Conservation (phyloP, 108 stramenopile genomes). For the Nitzschia sp. region DNA sequence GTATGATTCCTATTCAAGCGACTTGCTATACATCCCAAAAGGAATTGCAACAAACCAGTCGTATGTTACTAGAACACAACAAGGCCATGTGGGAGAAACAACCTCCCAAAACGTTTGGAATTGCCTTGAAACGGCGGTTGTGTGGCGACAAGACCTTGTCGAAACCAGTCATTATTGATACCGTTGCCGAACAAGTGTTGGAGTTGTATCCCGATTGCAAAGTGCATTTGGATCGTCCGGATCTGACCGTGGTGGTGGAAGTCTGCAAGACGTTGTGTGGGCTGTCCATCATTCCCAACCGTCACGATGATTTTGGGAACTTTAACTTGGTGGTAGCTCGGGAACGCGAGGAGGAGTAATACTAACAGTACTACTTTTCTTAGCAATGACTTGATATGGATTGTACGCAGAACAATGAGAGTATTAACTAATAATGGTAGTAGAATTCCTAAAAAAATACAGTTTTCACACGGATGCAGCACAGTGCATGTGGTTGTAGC, state of each 20-base stretch:
- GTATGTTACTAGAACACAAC: slow-evolving; percentile 42
- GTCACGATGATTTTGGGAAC: slow-evolving; percentile 15
- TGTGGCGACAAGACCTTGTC: slow-evolving; percentile 45
- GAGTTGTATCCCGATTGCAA: slow-evolving; percentile 24
- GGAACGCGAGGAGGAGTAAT: not conserved
- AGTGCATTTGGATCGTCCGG: slow-evolving; percentile 65
- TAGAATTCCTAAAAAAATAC: too few species aligned
- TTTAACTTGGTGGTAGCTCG: slow-evolving; percentile 36
- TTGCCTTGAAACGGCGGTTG: slow-evolving; percentile 60
- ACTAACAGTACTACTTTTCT: too few species aligned
- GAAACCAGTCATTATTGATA: slow-evolving; percentile 49
- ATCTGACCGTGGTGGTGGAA: slow-evolving; percentile 69
- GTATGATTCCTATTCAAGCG: slow-evolving; percentile 81
- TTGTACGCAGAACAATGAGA: too few species aligned
- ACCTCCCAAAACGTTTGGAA: slow-evolving; percentile 49
- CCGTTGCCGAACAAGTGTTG: slow-evolving; percentile 37
- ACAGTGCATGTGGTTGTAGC: too few species aligned
- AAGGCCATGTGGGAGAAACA: slow-evolving; percentile 16
- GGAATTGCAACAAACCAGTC: slow-evolving; percentile 54
- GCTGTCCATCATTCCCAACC: slow-evolving; percentile 53
- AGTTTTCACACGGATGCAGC: too few species aligned
- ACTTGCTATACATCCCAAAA: slow-evolving; percentile 76
- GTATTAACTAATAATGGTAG: too few species aligned
- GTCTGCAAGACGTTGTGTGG: slow-evolving; percentile 67
- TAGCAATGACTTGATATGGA: too few species aligned